phyloP scores from a whole-genome alignment of 352 stramenopile species.

The Globisporangium camurandrum region DNA sequence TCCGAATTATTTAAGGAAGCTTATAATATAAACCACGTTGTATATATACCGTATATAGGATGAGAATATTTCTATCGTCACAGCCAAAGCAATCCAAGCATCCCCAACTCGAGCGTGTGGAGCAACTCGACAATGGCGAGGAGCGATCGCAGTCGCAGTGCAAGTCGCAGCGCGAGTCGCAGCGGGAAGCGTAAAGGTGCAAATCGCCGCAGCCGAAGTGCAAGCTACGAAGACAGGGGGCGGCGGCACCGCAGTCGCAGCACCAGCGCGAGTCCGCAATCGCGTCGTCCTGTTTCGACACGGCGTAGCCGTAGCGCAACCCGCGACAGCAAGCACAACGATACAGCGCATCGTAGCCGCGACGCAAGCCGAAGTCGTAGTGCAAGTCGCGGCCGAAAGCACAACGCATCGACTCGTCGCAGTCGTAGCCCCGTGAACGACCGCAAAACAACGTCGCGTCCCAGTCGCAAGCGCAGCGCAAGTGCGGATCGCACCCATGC shows the following conservation, averaged over 20 bases:
- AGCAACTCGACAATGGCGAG: constrained; percentile 4
- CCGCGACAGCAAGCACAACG: constrained; percentile 1
- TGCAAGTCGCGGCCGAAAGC: background rate
- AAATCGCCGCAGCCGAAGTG: background rate
- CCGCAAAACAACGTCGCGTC: too few species aligned
- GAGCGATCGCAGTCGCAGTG: background rate
- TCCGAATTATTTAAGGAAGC: too few species aligned
- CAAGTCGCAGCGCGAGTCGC: constrained; percentile 5
- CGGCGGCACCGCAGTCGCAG: constrained; percentile 3
- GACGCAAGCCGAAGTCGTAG: background rate
- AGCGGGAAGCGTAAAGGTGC: background rate
- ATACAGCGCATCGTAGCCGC: background rate
- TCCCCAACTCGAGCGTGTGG: too few species aligned
- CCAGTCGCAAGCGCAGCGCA: background rate
- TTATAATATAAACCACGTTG: too few species aligned
- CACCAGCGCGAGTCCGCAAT: constrained; percentile 1
- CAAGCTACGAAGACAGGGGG: constrained; percentile 1
- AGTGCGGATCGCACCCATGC: background rate
- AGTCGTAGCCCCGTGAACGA: background rate
- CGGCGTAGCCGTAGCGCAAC: background rate
- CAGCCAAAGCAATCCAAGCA: too few species aligned
- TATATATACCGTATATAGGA: too few species aligned
- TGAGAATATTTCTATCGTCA: too few species aligned
- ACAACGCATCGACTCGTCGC: background rate
- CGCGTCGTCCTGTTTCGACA: background rate